These are phyloP conservation scores for Solanum habrochaites DNA, from an alignment of 257 asterid species.

Conservation along the genomic window DNA sequence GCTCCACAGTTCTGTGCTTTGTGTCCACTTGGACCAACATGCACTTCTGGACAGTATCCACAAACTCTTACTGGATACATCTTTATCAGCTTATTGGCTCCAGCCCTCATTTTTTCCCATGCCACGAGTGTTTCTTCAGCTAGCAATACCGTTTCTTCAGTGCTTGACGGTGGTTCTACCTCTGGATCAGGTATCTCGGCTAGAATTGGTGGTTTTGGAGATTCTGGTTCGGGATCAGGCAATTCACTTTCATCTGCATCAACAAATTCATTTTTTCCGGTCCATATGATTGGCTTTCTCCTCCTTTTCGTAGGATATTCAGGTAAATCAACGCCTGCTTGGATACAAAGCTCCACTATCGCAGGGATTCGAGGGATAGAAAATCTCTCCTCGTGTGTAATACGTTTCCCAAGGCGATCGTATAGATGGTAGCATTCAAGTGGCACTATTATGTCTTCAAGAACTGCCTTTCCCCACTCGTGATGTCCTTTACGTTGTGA, in stretches of 20 bases:
- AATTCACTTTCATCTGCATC: constrained; percentile 93
- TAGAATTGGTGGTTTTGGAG: constrained; percentile 37
- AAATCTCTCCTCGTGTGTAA: constrained; percentile 70
- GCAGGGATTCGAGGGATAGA: constrained; percentile 84
- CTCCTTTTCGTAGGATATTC: constrained; percentile 86
- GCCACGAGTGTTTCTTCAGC: constrained; percentile 76
- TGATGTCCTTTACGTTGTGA: constrained; percentile 67
- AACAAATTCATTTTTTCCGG: constrained; percentile 67
- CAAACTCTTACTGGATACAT: constrained; percentile 82
- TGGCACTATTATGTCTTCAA: constrained; percentile 65
- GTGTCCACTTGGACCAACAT: constrained; percentile 83
- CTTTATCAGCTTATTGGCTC: constrained; percentile 66
- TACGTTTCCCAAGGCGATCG: constrained; percentile 80
- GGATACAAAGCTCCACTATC: constrained; percentile 86
- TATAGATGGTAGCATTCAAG: constrained; percentile 72
- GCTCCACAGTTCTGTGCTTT: constrained; percentile 96
- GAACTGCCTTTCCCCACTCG: constrained; percentile 64
- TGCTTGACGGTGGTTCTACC: constrained; percentile 39
- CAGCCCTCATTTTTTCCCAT: constrained; percentile 83
- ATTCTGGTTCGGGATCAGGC: constrained; percentile 64
- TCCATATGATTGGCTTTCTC: constrained; percentile 79
- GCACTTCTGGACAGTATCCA: constrained; percentile 92
- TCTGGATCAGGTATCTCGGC: constrained; percentile 43
- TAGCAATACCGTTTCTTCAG: constrained; percentile 40
- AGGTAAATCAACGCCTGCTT: constrained; percentile 83